Base-by-base conservation (phyloP, 1,284 basidiomycete genomes). In the Apiotrichum laibachii region DNA sequence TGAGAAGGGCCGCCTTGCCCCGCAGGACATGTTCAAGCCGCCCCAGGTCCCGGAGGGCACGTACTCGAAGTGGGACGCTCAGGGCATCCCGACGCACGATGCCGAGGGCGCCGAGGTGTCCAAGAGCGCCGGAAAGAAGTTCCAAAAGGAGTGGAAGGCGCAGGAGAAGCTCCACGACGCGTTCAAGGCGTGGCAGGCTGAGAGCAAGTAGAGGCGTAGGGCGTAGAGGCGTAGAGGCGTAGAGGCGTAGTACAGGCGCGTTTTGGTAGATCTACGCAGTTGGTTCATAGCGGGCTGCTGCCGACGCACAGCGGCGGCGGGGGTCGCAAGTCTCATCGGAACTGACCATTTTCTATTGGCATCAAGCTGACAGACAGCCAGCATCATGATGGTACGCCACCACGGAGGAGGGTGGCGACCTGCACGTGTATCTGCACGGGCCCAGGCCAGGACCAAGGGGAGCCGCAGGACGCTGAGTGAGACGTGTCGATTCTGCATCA, bases 1-100 rank as follows among this genome's bases (percentile, higher is more conserved):
- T 15, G 90, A 94, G 74, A 91, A 88, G 73, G 94, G 93, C 6
- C 86, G 87, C 44, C 73, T 86, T 7, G 72, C 88, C 0, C 92
- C 95, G 0, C 77, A 80, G 49, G 86, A 89, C 57, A 82, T 97
- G 81, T 99, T 95, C 83, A 88, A 83, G 72, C 87, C 89, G 9
- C 92, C 92, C 7, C 82, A 92, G 68, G 84, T 88, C 5, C 78
- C 83, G 1, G 84, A 86, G 63, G 86, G 85, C 50, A 80, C 75
- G 19, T 98, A 89, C 69, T 79, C 84, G 12, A 85, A 84, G 57
- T 99, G 90, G 88, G 87, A 96, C 76, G 88, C 88, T 53, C 75
- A 82, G 40, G 96, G 96, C 0, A 61, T 98, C 49, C 96, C 96
- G 26, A 83, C 88, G 18, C 88, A 87, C 42, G 92, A 95, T 70